A percentile compares a stretch with the other conserved stretches of the same genome.
phyloP scores from a whole-genome alignment of 768 basidiomycete species.

The Lactarius pseudohatsudake region DNA sequence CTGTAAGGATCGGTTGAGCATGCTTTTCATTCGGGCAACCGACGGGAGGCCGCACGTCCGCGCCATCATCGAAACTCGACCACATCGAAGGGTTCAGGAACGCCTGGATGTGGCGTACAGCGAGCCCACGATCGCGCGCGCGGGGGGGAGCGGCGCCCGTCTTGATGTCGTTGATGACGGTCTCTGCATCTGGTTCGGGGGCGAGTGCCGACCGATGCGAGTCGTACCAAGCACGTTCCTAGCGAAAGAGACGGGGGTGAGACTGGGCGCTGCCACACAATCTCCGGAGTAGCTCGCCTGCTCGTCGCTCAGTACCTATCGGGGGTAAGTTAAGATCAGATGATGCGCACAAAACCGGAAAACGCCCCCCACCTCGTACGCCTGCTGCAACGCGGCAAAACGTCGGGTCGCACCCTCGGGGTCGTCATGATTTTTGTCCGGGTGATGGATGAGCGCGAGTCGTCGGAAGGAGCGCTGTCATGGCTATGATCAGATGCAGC shows the following conservation, averaged over 20 bases:
- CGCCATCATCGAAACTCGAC: slow-evolving; percentile 61
- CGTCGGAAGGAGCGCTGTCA: slow-evolving; percentile 76
- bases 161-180: slow-evolving; percentile 82
- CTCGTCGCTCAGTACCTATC: slow-evolving; percentile 87
- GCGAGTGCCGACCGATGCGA: slow-evolving; percentile 78
- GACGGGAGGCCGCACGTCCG: slow-evolving; percentile 45
- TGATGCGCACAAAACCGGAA: neutral
- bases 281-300: slow-evolving; percentile 57
- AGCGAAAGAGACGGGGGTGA: neutral
- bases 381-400: slow-evolving; percentile 89
- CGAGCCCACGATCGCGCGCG: slow-evolving; percentile 69
- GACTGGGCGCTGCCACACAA: neutral
- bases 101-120: slow-evolving; percentile 73
- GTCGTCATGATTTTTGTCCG: slow-evolving; percentile 84
- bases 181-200: slow-evolving; percentile 81
- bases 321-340: neutral
- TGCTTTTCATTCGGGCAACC: slow-evolving; percentile 4
- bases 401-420: slow-evolving; percentile 82
- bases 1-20: slow-evolving; percentile 41
- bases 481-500: slow-evolving; percentile 16
- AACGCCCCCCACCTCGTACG: slow-evolving; percentile 76
- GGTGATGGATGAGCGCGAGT: slow-evolving; percentile 82
- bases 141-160: slow-evolving; percentile 59
- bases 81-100: slow-evolving; percentile 80
- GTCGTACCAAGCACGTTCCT: slow-evolving; percentile 99